phyloP scores from a whole-genome alignment of 352 stramenopile genomes.

The Elongisporangium anandrum region DNA sequence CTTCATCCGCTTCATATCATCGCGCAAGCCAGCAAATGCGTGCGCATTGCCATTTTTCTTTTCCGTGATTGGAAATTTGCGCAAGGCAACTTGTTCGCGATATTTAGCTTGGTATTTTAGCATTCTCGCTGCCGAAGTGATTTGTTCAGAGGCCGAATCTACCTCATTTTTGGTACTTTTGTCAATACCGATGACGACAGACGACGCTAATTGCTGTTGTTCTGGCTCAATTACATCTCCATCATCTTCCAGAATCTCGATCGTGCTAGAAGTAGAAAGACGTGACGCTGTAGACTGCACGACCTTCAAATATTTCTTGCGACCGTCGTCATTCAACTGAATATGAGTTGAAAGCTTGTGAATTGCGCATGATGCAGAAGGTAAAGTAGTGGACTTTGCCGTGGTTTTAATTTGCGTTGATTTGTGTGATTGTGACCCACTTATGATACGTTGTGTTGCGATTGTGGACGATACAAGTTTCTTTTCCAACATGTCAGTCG shows the following conservation, averaged over 20 bases:
- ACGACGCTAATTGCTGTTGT: background rate
- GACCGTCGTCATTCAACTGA: conserved; percentile 6
- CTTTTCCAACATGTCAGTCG: background rate
- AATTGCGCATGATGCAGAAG: background rate
- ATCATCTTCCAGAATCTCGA: background rate
- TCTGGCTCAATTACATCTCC: background rate
- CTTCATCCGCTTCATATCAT: conserved; percentile 50
- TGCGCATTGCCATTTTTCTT: background rate
- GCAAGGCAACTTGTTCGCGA: conserved; percentile 5
- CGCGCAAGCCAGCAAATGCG: conserved; percentile 15
- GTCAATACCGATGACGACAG: too few relatives aligned
- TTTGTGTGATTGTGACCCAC: background rate
- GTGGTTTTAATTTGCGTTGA: background rate
- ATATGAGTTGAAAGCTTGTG: background rate
- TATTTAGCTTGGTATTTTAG: conserved; percentile 16
- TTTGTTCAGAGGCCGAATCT: background rate
- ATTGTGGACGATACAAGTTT: background rate
- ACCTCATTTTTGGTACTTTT: background rate
- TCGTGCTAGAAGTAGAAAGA: background rate
- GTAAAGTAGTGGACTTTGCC: background rate
- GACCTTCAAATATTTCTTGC: conserved; percentile 31
- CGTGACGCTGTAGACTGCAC: conserved; percentile 10
- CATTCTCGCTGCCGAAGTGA: conserved; percentile 1
- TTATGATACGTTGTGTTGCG: background rate
- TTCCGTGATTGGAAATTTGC: conserved; percentile 3